phyloP scores from a whole-genome alignment of 139 green algal genomes.

The Coccomyxa sp. region DNA sequence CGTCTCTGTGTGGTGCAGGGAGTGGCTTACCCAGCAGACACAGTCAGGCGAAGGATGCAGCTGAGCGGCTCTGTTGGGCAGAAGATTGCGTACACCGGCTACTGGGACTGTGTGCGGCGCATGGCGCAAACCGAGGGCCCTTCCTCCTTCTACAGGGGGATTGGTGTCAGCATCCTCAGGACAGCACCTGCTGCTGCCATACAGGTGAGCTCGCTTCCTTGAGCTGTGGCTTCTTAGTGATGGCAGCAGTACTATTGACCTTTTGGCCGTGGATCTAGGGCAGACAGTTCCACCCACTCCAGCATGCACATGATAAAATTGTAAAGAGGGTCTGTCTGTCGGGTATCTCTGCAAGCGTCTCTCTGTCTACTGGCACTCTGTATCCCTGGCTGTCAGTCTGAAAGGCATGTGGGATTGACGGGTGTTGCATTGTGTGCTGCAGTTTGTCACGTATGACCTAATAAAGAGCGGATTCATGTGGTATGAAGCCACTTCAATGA shows the following conservation, averaged over 20 bases:
- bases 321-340: too few species aligned
- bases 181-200: slow-evolving; percentile 48
- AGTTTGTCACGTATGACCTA: slow-evolving; percentile 4
- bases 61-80: background rate
- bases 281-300: too few species aligned
- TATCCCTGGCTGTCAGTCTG: too few species aligned
- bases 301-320: too few species aligned
- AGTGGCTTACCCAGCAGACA: slow-evolving; percentile 59
- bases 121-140: slow-evolving; percentile 28
- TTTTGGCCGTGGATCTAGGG: too few species aligned
- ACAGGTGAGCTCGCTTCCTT: slow-evolving; percentile 17
- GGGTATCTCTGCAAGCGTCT: too few species aligned
- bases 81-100: slow-evolving; percentile 3
- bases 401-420: too few species aligned
- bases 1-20: slow-evolving; percentile 1
- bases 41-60: slow-evolving; percentile 56
- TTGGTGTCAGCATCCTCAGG: slow-evolving; percentile 42
- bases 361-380: too few species aligned
- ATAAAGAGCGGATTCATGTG: background rate
- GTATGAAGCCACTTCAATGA: background rate
- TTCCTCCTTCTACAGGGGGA: slow-evolving; percentile 45
- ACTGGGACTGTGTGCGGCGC: slow-evolving; percentile 35
- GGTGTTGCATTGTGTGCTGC: background rate
- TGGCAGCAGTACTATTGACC: background rate
- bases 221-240: background rate